Evolutionary conservation across 1,139 yeast genomes (phyloP), one percentile per base, ranked within the genome.

Genomic region (Candida sp.): DNA sequence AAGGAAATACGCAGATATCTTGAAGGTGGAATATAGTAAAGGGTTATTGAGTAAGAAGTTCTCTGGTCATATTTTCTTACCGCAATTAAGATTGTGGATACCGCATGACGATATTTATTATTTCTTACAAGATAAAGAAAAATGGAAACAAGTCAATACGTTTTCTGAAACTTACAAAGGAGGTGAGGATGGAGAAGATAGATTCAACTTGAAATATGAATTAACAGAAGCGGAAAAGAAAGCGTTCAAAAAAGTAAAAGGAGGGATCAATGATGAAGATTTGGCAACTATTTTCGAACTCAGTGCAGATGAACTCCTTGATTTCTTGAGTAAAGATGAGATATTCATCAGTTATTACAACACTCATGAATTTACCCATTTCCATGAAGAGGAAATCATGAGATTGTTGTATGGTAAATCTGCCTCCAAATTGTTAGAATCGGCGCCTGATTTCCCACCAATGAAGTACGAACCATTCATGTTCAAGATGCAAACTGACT

Each of bases 301-400:
- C 36, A 44, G 46, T 4, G 51, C 55, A 21, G 55, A 57, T 5
- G 72, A 68, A 32, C 46, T 68, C 8, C 39, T 63, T 19, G 63
- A 61, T 8, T 58, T 69, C 21, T 51, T 65, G 48, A 47, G 38
- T 25, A 68, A 67, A 47, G 74, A 70, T 50, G 73, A 70, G 27
- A 54, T 70, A 21, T 60, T 70, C 37, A 60, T 63, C 44, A 59
- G 55, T 36, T 68, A 57, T 44, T 52, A 55, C 25, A 44, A 60
- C 27, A 51, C 69, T 15, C 52, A 58, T 23, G 64, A 59, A 7
- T 64, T 69, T 49, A 70, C 76, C 1, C 43, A 54, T n/a, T 62
- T 64, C 47, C 76, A 70, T 46, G 74, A 70, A 51, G 50, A 55
- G 27, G 75, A 70, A 51, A 58, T 68, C 38, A 60, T 66, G 63